Conservation (phyloP, 2,329 filamentous ascomycete species). For the Colletotrichum melonis region DNA sequence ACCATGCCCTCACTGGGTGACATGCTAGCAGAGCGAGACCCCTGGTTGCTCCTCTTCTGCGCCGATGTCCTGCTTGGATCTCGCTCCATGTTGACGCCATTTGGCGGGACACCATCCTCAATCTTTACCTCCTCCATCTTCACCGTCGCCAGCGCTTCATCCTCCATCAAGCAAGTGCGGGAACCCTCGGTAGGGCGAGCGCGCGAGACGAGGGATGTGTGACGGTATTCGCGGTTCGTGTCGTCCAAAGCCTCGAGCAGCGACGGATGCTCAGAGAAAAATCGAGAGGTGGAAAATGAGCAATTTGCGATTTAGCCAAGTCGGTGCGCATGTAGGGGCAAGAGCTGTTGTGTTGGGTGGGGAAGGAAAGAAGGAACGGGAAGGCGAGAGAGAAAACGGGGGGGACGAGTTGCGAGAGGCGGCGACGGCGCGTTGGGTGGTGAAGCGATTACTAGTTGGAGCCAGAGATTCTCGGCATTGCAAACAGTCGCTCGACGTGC, state of each 20-base stretch:
- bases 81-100: constrained; percentile 52
- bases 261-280: constrained; percentile 9
- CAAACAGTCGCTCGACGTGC: constrained; percentile 19
- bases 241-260: constrained; percentile 18
- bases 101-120: constrained; percentile 50
- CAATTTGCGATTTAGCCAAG: constrained; percentile 10
- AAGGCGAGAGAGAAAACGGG: constrained; percentile 28
- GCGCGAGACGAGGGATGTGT: constrained; percentile 20
- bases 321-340: constrained; percentile 25
- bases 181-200: constrained; percentile 24
- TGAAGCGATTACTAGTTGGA: constrained; percentile 31
- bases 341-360: constrained; percentile 28
- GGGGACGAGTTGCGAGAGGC: constrained; percentile 27
- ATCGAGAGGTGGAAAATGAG: not conserved
- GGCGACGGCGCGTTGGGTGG: constrained; percentile 33
- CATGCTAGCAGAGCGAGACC: constrained; percentile 53
- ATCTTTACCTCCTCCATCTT: constrained; percentile 58
- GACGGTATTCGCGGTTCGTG: constrained; percentile 15
- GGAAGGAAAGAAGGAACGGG: constrained; percentile 23
- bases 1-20: constrained; percentile 60
- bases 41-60: constrained; percentile 52
- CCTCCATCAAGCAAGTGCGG: constrained; percentile 47
- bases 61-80: constrained; percentile 49
- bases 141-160: constrained; percentile 52
- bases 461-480: constrained; percentile 35